Conservation (phyloP, 129 eudicot species). For the Flaveria ramosissima region DNA sequence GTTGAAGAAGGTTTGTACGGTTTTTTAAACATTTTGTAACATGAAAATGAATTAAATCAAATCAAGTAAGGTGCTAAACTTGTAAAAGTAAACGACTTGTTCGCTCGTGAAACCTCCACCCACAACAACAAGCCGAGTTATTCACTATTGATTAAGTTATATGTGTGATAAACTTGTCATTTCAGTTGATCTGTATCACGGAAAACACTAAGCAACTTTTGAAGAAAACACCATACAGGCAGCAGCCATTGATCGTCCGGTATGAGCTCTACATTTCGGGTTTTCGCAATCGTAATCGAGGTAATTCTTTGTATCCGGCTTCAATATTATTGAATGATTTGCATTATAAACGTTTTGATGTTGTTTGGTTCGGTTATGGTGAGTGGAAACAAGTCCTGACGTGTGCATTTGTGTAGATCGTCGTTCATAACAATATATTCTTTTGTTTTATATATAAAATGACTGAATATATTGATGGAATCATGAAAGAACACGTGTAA, state of each 20-base stretch:
- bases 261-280: background rate
- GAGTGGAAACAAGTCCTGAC: background rate
- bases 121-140: background rate
- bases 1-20: background rate
- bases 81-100: slow-evolving; percentile 3
- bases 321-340: background rate
- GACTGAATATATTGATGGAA: background rate
- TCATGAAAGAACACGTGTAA: too few relatives aligned
- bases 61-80: background rate
- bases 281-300: background rate
- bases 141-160: background rate
- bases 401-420: background rate
- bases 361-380: background rate
- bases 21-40: background rate
- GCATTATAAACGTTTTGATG: background rate
- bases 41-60: background rate
- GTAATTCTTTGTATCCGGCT: background rate
- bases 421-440: background rate
- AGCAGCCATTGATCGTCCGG: background rate
- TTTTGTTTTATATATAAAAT: background rate
- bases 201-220: background rate
- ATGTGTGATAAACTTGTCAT: background rate
- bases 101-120: background rate
- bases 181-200: background rate
- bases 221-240: background rate